Evolutionary conservation across 2,329 filamentous ascomycete species (phyloP).

Genomic region (Trichoderma simmonsii): DNA sequence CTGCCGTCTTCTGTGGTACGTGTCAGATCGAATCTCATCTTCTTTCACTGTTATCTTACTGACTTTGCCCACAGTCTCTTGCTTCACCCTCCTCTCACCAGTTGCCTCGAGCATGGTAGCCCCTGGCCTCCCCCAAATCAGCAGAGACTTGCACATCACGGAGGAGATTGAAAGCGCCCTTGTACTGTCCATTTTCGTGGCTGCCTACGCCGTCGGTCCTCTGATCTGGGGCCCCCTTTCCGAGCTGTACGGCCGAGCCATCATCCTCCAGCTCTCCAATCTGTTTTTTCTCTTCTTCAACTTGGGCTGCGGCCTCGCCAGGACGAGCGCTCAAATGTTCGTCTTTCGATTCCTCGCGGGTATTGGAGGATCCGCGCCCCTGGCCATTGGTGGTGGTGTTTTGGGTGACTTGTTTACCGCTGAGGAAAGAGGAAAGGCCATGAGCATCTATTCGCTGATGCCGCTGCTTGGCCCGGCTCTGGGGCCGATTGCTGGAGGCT

Average conservation of each 20-base stretch:
- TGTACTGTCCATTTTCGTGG: slow-evolving; percentile 43
- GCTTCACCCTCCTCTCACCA: slow-evolving; percentile 59
- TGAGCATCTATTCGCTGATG: slow-evolving; percentile 61
- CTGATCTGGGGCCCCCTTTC: slow-evolving; percentile 60
- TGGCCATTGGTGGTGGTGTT: slow-evolving; percentile 66
- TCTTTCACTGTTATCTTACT: not conserved
- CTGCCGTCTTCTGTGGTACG: slow-evolving; percentile 42
- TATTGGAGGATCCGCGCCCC: slow-evolving; percentile 58
- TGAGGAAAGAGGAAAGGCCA: slow-evolving; percentile 57
- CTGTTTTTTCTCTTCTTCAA: slow-evolving; percentile 59
- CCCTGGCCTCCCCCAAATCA: slow-evolving; percentile 49
- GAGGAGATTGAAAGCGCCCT: slow-evolving; percentile 42
- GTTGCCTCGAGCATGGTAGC: slow-evolving; percentile 58
- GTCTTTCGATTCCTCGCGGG: slow-evolving; percentile 59
- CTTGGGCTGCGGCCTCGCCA: slow-evolving; percentile 57
- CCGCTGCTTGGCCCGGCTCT: slow-evolving; percentile 56
- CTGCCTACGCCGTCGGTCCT: slow-evolving; percentile 54
- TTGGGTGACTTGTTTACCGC: slow-evolving; percentile 60
- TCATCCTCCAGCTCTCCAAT: slow-evolving; percentile 48
- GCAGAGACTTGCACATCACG: slow-evolving; percentile 51
- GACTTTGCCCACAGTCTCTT: slow-evolving; percentile 39
- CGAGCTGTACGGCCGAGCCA: slow-evolving; percentile 56
- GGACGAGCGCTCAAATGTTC: slow-evolving; percentile 59
- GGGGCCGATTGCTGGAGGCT: slow-evolving; percentile 45
- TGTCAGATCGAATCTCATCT: not conserved